A percentile compares a stretch with the other conserved stretches of the same genome.
Conservation (phyloP, 1,284 basidiomycete species). For the Fomitopsis betulina region DNA sequence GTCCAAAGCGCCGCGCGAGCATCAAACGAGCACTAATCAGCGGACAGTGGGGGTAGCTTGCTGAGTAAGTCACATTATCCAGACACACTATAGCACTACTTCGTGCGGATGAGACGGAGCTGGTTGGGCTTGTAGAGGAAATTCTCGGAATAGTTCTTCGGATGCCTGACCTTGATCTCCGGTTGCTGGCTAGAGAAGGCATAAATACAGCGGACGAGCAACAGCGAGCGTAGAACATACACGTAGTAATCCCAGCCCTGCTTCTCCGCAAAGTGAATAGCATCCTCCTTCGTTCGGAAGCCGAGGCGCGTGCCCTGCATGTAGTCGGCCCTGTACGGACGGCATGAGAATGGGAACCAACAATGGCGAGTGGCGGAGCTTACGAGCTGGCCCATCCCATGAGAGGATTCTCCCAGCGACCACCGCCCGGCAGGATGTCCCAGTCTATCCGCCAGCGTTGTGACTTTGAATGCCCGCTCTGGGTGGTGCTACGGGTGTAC, state of each 20-base stretch:
- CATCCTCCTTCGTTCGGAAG: conserved; percentile 90
- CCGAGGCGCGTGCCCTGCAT: conserved; percentile 90
- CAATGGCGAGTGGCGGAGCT: conserved; percentile 26
- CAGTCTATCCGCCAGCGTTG: conserved; percentile 94
- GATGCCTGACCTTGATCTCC: conserved; percentile 71
- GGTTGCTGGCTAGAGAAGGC: conserved; percentile 55
- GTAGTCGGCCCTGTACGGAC: conserved; percentile 78
- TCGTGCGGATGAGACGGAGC: conserved; percentile 88
- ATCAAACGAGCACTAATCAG: no score
- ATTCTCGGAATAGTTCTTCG: conserved; percentile 93
- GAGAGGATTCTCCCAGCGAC: conserved; percentile 97
- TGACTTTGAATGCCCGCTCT: conserved; percentile 85
- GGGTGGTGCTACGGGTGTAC: conserved; percentile 93
- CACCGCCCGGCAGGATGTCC: conserved; percentile 85
- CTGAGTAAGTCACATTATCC: neutral
- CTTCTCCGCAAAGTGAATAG: conserved; percentile 91
- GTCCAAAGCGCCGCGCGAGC: no score
- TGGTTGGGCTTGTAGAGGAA: conserved; percentile 81
- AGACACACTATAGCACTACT: conserved; percentile 48
- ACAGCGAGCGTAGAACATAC: conserved; percentile 36
- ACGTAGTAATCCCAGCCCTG: conserved; percentile 87
- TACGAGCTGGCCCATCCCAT: conserved; percentile 97
- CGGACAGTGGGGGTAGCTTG: no score
- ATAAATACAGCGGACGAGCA: conserved; percentile 9
- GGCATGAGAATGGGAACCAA: neutral